Conservation (phyloP, 1,284 basidiomycete genomes). For the Cystobasidium pallidum region DNA sequence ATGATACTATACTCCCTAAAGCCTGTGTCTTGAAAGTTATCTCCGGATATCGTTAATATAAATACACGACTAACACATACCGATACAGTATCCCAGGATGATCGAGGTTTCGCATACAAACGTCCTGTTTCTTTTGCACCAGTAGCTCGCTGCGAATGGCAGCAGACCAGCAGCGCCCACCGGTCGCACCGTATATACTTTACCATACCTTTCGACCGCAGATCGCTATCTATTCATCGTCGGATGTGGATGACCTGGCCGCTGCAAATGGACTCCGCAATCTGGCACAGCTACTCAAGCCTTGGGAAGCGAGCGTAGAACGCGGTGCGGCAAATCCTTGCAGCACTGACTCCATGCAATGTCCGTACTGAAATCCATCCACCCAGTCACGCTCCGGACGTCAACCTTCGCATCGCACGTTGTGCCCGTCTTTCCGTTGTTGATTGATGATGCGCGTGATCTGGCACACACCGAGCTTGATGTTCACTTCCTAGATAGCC, state of each 20-base stretch:
- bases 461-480: constrained; percentile 41
- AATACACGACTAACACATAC: no score
- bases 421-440: constrained; percentile 33
- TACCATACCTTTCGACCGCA: constrained; percentile 45
- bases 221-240: constrained; percentile 45
- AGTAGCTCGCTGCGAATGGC: constrained; percentile 22
- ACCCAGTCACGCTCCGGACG: constrained; percentile 42
- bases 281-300: constrained; percentile 47
- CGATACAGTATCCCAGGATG: no score
- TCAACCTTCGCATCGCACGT: constrained; percentile 41
- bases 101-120: background rate
- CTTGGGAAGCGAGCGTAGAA: constrained; percentile 44
- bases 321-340: constrained; percentile 6
- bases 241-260: constrained; percentile 45
- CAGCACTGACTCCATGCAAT: background rate
- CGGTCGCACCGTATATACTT: constrained; percentile 37
- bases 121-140: background rate
- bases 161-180: constrained; percentile 37
- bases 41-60: no score
- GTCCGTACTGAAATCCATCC: background rate
- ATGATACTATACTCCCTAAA: no score
- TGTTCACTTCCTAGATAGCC: constrained; percentile 42
- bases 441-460: constrained; percentile 31
- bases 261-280: constrained; percentile 44
- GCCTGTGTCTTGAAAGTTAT: no score